A percentile compares a stretch with the other conserved stretches of the same genome.
phyloP scores from a whole-genome alignment of 1,284 basidiomycete species.

The Boletellus deceptivus region DNA sequence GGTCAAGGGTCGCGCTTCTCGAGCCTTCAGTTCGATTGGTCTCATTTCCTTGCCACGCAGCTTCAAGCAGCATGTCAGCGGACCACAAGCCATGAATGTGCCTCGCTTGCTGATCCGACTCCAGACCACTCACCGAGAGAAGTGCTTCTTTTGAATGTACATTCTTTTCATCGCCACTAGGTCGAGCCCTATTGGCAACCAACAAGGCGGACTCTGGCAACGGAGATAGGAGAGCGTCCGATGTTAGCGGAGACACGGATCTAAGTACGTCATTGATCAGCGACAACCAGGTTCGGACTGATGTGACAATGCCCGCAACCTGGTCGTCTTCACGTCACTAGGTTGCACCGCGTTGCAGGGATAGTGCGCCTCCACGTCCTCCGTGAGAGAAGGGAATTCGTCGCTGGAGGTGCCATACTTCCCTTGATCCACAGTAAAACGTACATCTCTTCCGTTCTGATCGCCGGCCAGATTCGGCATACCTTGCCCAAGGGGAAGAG shows the following conservation, averaged over 20 bases:
- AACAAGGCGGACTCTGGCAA: conserved; percentile 20
- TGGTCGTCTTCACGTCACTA: conserved; percentile 6
- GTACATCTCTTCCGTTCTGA: conserved; percentile 17
- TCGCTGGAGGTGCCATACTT: conserved; percentile 11
- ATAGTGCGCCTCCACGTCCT: conserved; percentile 12
- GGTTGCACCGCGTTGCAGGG: conserved; percentile 6
- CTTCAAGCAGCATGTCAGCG: conserved; percentile 15
- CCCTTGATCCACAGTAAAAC: conserved; percentile 12
- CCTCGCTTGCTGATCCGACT: conserved; percentile 1
- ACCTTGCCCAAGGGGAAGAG: conserved; percentile 1
- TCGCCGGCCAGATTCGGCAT: conserved; percentile 13
- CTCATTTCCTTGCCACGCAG: not conserved
- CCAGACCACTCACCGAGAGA: conserved; percentile 21
- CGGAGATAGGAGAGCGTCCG: conserved; percentile 50
- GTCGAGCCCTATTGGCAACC: conserved; percentile 3
- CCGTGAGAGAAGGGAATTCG: conserved; percentile 10
- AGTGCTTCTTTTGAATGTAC: conserved; percentile 3
- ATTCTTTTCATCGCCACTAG: conserved; percentile 19
- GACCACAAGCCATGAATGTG: conserved; percentile 3
- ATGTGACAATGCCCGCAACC: not conserved
- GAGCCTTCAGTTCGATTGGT: not conserved
- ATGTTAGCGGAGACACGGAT: conserved; percentile 39
- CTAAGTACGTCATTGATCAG: conserved; percentile 18
- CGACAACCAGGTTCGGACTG: conserved; percentile 7
- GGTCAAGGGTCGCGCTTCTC: conserved; percentile 16